Base-by-base conservation (phyloP, 768 basidiomycete genomes). In the Trametes cubensis region DNA sequence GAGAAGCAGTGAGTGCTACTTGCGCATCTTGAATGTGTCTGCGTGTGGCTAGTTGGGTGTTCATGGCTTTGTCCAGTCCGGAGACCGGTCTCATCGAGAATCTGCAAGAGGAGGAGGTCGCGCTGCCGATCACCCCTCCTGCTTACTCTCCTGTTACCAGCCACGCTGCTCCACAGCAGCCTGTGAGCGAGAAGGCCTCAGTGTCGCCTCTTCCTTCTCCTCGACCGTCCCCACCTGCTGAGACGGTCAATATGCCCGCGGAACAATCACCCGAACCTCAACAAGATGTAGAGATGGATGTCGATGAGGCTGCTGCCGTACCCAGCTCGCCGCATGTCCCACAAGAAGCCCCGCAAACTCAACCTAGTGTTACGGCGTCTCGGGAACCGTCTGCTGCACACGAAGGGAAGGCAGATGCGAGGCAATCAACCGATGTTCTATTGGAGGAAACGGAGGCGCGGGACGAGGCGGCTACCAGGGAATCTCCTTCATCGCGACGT, bases 1-100 rank as follows among this genome's bases (percentile, higher is more conserved):
- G 65, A 69, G 41, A 80, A 81, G 64, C 71, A 79, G 85, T 87
- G 70, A 69, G 79, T 74, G 50, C 40, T 59, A 34, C 34, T 30
- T 51, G 46, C 42, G 42, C 34, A 48, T 62, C 42, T 58, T 25
- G 49, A 11, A 62, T 48, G 55, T 66, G 30, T 44, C 25, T 30
- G 28, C 39, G 42, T 45, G 21, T 50, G 41, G 48, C 39, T 25
- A 10, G 49, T 4, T 23, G 41, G 58, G 34, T 44, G 30, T 28
- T 52, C 58, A 59, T 45, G 49, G 28, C 28, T 30, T 15, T 40
- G 23, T 58, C 15, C 62, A 80, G 78, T 64, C 72, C 74, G 57
- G 76, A 74, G 20, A 66, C 62, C 3, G 78, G 78, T 18, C 70
- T 70, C 39, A 66, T 75, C 38, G 54, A 50, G n/a, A 61, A 66